A percentile compares a stretch with the other conserved stretches of the same genome.
Conservation (phyloP, 805 yeast genomes). For the Candida chauliodis region DNA sequence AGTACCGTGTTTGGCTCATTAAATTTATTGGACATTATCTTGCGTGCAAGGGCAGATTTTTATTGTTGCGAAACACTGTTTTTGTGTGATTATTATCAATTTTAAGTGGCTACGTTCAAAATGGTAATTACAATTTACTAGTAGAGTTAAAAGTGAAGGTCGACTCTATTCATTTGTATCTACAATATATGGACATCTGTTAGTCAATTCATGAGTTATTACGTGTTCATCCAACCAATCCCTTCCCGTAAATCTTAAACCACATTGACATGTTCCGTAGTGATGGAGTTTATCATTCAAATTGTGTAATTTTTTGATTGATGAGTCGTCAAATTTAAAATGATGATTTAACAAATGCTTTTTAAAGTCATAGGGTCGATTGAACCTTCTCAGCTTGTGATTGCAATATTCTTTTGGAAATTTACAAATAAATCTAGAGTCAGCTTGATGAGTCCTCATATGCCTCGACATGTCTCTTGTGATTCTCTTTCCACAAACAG, state of each 20-base stretch:
- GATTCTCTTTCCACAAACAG: slow-evolving; percentile 50
- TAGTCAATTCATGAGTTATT: slow-evolving; percentile 19
- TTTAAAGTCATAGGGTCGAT: slow-evolving; percentile 65
- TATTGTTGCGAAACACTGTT: too few species aligned
- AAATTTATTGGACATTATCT: too few species aligned
- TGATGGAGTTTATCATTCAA: slow-evolving; percentile 50
- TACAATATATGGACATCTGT: slow-evolving; percentile 20
- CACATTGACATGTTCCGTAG: slow-evolving; percentile 50
- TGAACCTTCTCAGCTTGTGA: slow-evolving; percentile 60
- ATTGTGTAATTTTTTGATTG: slow-evolving; percentile 44
- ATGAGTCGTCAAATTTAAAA: slow-evolving; percentile 49
- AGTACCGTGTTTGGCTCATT: too few species aligned
- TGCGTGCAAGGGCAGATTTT: too few species aligned
- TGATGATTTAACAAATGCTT: slow-evolving; percentile 62
- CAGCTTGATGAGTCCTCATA: slow-evolving; percentile 56
- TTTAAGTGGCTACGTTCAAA: too few species aligned
- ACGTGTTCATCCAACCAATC: slow-evolving; percentile 38
- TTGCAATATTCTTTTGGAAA: slow-evolving; percentile 53
- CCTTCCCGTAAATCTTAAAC: slow-evolving; percentile 26
- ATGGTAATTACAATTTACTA: too few species aligned
- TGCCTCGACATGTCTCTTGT: slow-evolving; percentile 62
- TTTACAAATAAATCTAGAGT: slow-evolving; percentile 54
- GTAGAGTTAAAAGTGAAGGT: too few species aligned
- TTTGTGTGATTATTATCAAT: too few species aligned
- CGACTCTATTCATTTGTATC: neutral